Base-by-base conservation (phyloP, 352 stramenopile species). In the Globisporangium iwayamae region DNA sequence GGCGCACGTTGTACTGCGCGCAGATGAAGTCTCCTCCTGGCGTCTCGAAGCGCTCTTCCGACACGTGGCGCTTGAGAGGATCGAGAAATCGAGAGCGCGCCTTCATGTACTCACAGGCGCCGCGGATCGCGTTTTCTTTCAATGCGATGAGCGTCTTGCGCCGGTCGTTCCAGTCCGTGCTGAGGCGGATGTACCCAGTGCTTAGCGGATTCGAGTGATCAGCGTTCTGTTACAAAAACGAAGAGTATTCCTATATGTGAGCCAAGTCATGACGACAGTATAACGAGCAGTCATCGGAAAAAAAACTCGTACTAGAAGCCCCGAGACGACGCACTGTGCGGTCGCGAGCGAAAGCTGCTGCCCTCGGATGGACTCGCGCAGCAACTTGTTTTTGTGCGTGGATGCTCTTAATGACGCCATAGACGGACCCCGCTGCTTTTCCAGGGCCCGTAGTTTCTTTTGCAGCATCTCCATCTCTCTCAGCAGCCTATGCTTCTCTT, bases 61-160 rank as follows among this genome's bases (percentile, higher is more conserved):
- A 69, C 1, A 61, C 51, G 56, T 80, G 79, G 6, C 73, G 69
- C 11, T 72, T 70, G 8, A 61, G 66, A 6, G 73, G 58, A 4
- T 76, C 72, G 38, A 83, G 61, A 43, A 84, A 81, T 30, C 73
- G 76, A 22, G 70, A 77, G 18, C 79, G 75, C 36, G 75, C 75
- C 28, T 75, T 68, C 25, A 85, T 43, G 20, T 81, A 71, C 32
- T 72, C 70, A 13, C 43, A 46, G 9, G 76, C 76, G n/a, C 78
- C 53, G 25, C 58, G 69, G 3, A 83, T 67, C 43, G 83, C 74
- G 34, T 77, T 70, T 6, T 67, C 63, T 10, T 79, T 76, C n/a
- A 85, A 47, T 11, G 55, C 52, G 10, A 61, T 32, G 5, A 88
- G 73, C 11, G 60, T 74, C 51, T 71, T 56, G 9, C 69, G 67